phyloP scores from a whole-genome alignment of 1,139 yeast species.

The Sugiyamaella xylanicola region DNA sequence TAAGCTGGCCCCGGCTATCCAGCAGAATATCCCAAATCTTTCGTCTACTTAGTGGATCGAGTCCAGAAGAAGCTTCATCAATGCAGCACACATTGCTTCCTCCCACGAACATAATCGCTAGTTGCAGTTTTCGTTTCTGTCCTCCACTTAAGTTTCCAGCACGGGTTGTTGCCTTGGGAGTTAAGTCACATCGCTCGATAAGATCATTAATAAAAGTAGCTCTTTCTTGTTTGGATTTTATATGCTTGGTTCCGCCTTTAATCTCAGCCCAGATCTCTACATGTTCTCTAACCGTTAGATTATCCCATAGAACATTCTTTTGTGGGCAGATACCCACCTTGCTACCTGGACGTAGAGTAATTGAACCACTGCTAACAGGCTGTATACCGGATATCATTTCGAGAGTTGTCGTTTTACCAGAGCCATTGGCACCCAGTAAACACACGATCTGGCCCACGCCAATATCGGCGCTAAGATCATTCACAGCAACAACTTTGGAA shows the following conservation, averaged over 20 bases:
- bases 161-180: constrained; percentile 30
- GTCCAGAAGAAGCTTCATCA: constrained; percentile 46
- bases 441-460: constrained; percentile 41
- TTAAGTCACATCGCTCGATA: constrained; percentile 40
- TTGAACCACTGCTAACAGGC: constrained; percentile 35
- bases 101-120: constrained; percentile 55
- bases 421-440: constrained; percentile 45
- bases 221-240: constrained; percentile 24
- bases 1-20: constrained; percentile 37
- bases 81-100: constrained; percentile 43
- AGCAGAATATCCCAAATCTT: constrained; percentile 44
- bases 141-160: constrained; percentile 70
- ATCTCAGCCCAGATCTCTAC: constrained; percentile 40
- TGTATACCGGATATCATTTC: constrained; percentile 45
- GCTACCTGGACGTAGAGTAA: constrained; percentile 35
- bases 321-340: constrained; percentile 46
- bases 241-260: constrained; percentile 32
- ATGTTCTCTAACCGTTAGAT: constrained; percentile 42
- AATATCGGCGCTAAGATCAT: constrained; percentile 36
- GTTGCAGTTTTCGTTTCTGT: constrained; percentile 85
- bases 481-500: constrained; percentile 38
- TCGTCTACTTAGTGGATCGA: constrained; percentile 44
- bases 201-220: constrained; percentile 28
- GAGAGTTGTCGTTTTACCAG: constrained; percentile 46
- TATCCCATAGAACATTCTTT: constrained; percentile 44